A percentile compares a stretch with the other conserved stretches of the same genome.
Evolutionary conservation across 2,329 filamentous ascomycete species (phyloP).

Genomic region (Amphichorda felina): DNA sequence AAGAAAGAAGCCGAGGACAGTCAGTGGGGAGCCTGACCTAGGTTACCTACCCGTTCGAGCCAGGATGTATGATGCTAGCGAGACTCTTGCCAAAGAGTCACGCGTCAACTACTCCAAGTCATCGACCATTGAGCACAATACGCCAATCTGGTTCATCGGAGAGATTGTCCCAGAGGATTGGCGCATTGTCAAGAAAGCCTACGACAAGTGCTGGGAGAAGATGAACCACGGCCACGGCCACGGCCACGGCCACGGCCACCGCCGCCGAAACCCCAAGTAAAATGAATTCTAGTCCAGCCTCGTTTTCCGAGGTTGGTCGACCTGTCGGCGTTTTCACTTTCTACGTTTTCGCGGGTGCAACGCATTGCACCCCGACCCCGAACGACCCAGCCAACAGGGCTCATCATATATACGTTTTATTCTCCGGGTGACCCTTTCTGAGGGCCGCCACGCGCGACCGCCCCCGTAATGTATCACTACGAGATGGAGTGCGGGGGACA

Average conservation of each 20-base stretch:
- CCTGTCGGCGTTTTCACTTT: too few species aligned
- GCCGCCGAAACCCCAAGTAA: too few species aligned
- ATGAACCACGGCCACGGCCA: not conserved
- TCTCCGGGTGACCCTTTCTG: too few species aligned
- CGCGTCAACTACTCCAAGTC: constrained; percentile 47
- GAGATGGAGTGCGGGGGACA: not conserved
- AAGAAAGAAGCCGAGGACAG: constrained; percentile 15
- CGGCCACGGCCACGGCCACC: not conserved
- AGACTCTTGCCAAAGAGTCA: constrained; percentile 35
- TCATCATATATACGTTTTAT: too few species aligned
- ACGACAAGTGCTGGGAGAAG: not conserved
- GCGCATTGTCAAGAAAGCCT: constrained; percentile 27
- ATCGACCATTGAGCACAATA: constrained; percentile 44
- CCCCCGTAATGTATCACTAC: not conserved
- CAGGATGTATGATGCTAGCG: constrained; percentile 26
- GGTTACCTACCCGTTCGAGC: constrained; percentile 35
- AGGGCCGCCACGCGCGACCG: too few species aligned
- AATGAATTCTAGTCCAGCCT: too few species aligned
- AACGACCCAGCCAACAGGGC: too few species aligned
- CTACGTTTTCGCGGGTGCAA: too few species aligned
- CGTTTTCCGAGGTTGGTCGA: too few species aligned
- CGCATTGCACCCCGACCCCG: too few species aligned
- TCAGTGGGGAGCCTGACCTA: constrained; percentile 30
- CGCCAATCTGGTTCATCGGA: constrained; percentile 46
- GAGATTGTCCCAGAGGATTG: constrained; percentile 24